Base-by-base conservation (phyloP, 768 basidiomycete species). In the Boletus reticuloceps region DNA sequence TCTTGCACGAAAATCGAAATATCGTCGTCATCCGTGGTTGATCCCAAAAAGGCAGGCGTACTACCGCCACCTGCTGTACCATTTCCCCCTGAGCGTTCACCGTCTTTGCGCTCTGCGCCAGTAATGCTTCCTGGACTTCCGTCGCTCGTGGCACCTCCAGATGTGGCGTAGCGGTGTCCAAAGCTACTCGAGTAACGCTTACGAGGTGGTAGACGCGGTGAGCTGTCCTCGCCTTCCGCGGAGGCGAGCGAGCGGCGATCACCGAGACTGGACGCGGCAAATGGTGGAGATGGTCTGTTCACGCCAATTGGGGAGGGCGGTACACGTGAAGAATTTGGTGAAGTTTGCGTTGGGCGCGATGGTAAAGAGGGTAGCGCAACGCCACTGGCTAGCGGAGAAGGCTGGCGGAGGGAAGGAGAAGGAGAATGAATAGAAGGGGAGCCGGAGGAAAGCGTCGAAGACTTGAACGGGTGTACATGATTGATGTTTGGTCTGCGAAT, bases 151-250 rank as follows among this genome's bases (percentile, higher is more conserved):
- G 75, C 66, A 51, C 78, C 74, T 31, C 72, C 70, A 17, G 77
- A 72, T 14, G 74, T 65, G 20, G 69, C 72, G 66, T 88, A 88
- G 42, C 89, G 79, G 67, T 91, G 84, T 11, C 86, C 83, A 65
- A 92, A 92, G 56, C 84, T 88, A 60, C 86, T 89, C 43, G 86
- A 88, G 72, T 90, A 92, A 8, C 88, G 75, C 68, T 86, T 88
- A 38, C 83, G 74, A 29, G 60, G 11, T 47, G 67, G 66, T 1
- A 63, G 25, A 12, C 67, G 62, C 11, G 67, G 62, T 20, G 67
- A 64, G 29, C 59, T 61, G 22, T 73, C 74, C n/a, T 66, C 72
- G 12, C 69, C 74, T 55, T 74, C 72, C 16, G 64, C 60, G n/a
- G 70, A 72, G 6, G 60, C 54, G n/a, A 74, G 62, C 22, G 75